Conservation (phyloP, 2,329 filamentous ascomycete species). For the Sporothrix brasiliensis region DNA sequence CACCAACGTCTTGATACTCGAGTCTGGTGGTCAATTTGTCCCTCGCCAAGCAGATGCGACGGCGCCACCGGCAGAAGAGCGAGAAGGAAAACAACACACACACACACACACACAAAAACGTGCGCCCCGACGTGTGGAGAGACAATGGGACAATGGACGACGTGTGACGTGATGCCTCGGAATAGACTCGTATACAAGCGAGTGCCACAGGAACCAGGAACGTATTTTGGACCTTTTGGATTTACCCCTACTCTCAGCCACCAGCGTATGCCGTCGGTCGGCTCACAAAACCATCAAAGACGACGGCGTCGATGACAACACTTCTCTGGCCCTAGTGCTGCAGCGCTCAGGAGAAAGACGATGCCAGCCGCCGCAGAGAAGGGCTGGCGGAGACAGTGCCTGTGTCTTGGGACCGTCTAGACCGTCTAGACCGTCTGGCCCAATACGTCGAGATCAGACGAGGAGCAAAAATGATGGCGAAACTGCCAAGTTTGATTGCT, state of each 20-base stretch:
- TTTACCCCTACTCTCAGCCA: slow-evolving; percentile 4
- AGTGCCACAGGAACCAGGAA: slow-evolving; percentile 8
- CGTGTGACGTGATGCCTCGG: neutral
- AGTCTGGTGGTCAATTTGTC: neutral
- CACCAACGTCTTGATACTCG: too few species aligned
- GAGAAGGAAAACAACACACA: too few species aligned
- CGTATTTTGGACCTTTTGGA: neutral
- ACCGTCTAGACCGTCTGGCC: neutral
- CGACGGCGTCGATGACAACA: neutral
- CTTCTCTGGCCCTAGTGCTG: neutral
- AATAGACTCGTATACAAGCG: neutral
- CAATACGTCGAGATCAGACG: too few species aligned
- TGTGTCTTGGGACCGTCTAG: neutral
- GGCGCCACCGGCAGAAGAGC: neutral
- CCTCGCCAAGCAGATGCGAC: slow-evolving; percentile 3
- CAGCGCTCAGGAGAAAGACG: neutral
- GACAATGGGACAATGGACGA: neutral
- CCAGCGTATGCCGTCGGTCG: neutral
- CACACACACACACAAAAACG: too few species aligned
- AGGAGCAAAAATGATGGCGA: neutral
- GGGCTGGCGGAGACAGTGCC: neutral
- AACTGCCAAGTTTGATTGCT: neutral
- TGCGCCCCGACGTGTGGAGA: slow-evolving; percentile 16
- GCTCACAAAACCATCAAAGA: neutral
- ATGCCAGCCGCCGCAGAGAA: neutral